These are phyloP conservation scores for Suillus spraguei DNA, from an alignment of 768 basidiomycete species.

Conservation along the genomic window DNA sequence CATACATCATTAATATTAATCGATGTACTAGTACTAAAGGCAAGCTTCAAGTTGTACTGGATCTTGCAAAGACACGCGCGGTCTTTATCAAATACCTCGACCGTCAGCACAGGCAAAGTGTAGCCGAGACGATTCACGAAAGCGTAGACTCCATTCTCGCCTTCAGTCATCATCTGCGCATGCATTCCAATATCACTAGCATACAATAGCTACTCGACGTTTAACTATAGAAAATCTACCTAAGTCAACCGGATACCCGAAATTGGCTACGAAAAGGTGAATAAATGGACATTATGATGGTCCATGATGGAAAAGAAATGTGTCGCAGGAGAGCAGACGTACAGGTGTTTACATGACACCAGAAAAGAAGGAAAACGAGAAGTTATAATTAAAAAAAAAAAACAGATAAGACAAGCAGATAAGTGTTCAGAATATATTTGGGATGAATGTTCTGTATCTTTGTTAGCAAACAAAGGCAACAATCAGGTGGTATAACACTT, in stretches of 20 bases:
- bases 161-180: neutral
- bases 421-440: constrained; percentile 55
- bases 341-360: constrained; percentile 22
- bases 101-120: neutral
- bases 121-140: neutral
- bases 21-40: neutral
- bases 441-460: constrained; percentile 51
- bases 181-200: constrained; percentile 1
- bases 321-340: constrained; percentile 25
- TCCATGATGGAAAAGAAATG: constrained; percentile 4
- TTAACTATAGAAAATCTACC: constrained; percentile 12
- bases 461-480: constrained; percentile 2
- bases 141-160: neutral
- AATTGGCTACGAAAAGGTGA: constrained; percentile 2
- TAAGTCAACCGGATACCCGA: constrained; percentile 4
- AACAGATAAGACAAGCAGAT: constrained; percentile 19
- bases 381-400: constrained; percentile 16
- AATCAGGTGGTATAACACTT: constrained; percentile 36
- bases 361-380: constrained; percentile 19
- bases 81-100: neutral
- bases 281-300: neutral
- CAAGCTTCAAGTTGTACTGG: neutral
- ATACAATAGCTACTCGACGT: constrained; percentile 6
- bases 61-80: neutral
- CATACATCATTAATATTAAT: no score